phyloP scores from a whole-genome alignment of 2,329 filamentous ascomycete genomes.

The Alternaria gaisen region DNA sequence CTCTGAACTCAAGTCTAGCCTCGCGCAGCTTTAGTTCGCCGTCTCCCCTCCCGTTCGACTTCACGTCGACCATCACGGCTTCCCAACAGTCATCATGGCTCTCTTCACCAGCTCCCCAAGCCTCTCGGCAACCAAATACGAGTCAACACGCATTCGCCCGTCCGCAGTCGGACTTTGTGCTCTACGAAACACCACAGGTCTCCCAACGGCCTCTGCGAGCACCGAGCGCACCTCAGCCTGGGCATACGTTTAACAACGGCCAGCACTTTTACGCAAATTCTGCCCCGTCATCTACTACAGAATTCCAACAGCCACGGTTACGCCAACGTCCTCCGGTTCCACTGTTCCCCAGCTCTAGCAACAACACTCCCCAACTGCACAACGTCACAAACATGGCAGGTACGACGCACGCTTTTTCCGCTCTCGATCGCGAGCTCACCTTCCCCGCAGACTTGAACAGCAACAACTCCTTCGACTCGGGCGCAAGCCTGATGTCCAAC shows the following conservation, averaged over 20 bases:
- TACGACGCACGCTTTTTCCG: conserved; percentile 35
- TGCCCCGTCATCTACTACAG: conserved; percentile 67
- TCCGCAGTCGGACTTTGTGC: conserved; percentile 77
- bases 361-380: conserved; percentile 59
- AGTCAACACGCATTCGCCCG: conserved; percentile 55
- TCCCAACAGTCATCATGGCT: conserved; percentile 77
- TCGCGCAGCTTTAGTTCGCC: conserved; percentile 65
- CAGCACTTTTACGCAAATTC: conserved; percentile 74
- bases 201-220: conserved; percentile 58
- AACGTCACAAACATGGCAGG: conserved; percentile 52
- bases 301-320: conserved; percentile 64
- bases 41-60: conserved; percentile 70
- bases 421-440: conserved; percentile 39
- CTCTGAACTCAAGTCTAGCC: conserved; percentile 73
- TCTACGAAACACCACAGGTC: conserved; percentile 67
- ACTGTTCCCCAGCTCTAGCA: conserved; percentile 70
- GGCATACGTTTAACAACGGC: conserved; percentile 66
- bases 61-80: conserved; percentile 84
- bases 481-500: conserved; percentile 57
- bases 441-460: conserved; percentile 47
- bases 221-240: conserved; percentile 63
- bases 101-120: conserved; percentile 68
- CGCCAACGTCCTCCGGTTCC: conserved; percentile 73
- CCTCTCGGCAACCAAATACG: conserved; percentile 59
- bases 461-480: conserved; percentile 56